Conservation (phyloP, 1,284 basidiomycete species). For the Ceratobasidium sp. region DNA sequence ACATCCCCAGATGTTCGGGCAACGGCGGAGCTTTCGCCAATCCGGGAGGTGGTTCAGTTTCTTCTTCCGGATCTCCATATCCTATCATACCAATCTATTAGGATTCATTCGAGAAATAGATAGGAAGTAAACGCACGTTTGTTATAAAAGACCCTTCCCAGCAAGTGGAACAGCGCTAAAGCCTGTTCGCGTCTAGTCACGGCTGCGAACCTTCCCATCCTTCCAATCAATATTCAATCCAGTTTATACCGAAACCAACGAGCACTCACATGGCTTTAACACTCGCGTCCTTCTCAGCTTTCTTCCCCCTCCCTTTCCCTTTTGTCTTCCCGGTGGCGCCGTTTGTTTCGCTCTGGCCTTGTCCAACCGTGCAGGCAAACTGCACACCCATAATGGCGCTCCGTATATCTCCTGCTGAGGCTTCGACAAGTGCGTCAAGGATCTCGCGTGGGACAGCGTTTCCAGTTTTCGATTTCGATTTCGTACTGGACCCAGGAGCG, state of each 20-base stretch:
- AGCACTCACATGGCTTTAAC: conserved; percentile 49
- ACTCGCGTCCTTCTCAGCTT: conserved; percentile 48
- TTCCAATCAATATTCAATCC: conserved; percentile 35
- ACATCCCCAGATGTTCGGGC: conserved; percentile 62
- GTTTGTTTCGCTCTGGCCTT: conserved; percentile 50
- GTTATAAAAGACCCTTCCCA: conserved; percentile 95
- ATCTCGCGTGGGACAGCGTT: conserved; percentile 67
- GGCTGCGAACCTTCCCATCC: conserved; percentile 63
- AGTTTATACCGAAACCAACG: conserved; percentile 53
- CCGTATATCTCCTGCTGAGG: conserved; percentile 89
- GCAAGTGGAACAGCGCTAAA: conserved; percentile 88
- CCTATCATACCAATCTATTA: conserved; percentile 58
- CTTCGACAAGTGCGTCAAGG: conserved; percentile 78
- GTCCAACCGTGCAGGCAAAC: conserved; percentile 68
- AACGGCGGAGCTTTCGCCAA: conserved; percentile 62
- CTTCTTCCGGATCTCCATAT: conserved; percentile 71
- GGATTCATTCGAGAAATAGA: neutral
- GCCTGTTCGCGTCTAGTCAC: conserved; percentile 86
- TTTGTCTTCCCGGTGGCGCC: conserved; percentile 49
- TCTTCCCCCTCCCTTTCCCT: conserved; percentile 50
- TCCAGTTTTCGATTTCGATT: conserved; percentile 49
- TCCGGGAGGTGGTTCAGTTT: conserved; percentile 61
- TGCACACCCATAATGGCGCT: conserved; percentile 93
- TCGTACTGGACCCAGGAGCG: conserved; percentile 42
- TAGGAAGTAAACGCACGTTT: conserved; percentile 71